A percentile compares a stretch with the other conserved stretches of the same genome.
phyloP scores from a whole-genome alignment of 1,139 yeast species.

The Scheffersomyces titani region DNA sequence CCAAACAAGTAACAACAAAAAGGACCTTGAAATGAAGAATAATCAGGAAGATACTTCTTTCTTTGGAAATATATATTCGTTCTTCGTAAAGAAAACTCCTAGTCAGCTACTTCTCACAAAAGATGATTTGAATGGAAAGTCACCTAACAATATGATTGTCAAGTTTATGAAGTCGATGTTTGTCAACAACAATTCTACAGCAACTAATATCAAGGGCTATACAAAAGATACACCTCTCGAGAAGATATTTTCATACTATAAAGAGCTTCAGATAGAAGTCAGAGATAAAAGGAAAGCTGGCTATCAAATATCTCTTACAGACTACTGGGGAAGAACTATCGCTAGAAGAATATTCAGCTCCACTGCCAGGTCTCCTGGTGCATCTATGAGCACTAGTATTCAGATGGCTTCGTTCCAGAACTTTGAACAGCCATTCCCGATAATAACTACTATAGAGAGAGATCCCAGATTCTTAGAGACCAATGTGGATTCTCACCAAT shows the following conservation, averaged over 20 bases:
- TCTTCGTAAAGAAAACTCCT: conserved; percentile 8
- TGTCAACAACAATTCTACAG: background rate
- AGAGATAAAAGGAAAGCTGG: conserved; percentile 54
- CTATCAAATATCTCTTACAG: conserved; percentile 60
- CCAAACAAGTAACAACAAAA: conserved; percentile 15
- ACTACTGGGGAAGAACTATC: conserved; percentile 68
- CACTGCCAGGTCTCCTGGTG: conserved; percentile 37
- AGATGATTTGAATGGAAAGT: background rate
- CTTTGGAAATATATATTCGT: conserved; percentile 11
- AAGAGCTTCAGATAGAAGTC: conserved; percentile 52
- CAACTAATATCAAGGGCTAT: conserved; percentile 19
- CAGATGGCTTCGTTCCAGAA: conserved; percentile 28
- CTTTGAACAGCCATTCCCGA: conserved; percentile 44
- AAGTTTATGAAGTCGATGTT: conserved; percentile 3
- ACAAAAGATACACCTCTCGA: background rate
- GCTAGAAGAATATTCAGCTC: conserved; percentile 47
- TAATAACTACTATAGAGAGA: conserved; percentile 38
- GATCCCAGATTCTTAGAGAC: conserved; percentile 21
- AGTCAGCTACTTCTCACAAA: background rate
- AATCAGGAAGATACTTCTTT: conserved; percentile 12
- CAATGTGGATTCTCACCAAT: conserved; percentile 30
- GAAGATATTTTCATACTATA: conserved; percentile 43
- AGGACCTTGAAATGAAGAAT: conserved; percentile 20
- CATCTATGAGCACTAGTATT: conserved; percentile 32
- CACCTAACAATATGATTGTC: background rate